phyloP scores from a whole-genome alignment of 2,329 filamentous ascomycete genomes.

The Amesomyces nigricolor region DNA sequence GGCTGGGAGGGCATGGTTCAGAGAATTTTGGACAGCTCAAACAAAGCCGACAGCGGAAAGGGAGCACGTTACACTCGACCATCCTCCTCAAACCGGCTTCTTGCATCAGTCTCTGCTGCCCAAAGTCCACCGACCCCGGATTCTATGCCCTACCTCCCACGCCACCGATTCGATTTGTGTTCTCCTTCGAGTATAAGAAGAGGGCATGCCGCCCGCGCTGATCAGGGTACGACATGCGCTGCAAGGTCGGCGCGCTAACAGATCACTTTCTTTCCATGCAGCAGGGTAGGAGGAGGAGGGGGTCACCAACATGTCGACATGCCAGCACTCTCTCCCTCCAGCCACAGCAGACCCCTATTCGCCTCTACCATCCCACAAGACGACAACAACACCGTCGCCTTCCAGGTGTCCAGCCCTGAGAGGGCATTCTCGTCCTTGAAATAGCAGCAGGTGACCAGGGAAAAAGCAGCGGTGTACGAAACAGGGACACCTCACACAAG shows the following conservation, averaged over 20 bases:
- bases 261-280: slow-evolving; percentile 8
- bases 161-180: neutral
- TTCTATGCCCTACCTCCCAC: neutral
- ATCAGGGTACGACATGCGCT: neutral
- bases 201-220: slow-evolving; percentile 4
- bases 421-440: neutral
- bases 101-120: slow-evolving; percentile 13
- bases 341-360: neutral
- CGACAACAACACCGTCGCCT: neutral
- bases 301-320: neutral
- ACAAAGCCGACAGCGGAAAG: neutral
- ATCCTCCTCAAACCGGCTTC: neutral
- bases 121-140: slow-evolving; percentile 6
- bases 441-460: slow-evolving; percentile 8
- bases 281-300: neutral
- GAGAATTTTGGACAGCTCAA: neutral
- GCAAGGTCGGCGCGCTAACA: slow-evolving; percentile 5
- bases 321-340: neutral
- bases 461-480: slow-evolving; percentile 14
- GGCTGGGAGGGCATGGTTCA: no score
- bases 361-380: neutral
- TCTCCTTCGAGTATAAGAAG: neutral
- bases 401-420: slow-evolving; percentile 1
- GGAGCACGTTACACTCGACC: neutral
- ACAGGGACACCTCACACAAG: neutral